Evolutionary conservation across 202 grass and related monocot genomes (phyloP).

Genomic region (Zizania palustris): DNA sequence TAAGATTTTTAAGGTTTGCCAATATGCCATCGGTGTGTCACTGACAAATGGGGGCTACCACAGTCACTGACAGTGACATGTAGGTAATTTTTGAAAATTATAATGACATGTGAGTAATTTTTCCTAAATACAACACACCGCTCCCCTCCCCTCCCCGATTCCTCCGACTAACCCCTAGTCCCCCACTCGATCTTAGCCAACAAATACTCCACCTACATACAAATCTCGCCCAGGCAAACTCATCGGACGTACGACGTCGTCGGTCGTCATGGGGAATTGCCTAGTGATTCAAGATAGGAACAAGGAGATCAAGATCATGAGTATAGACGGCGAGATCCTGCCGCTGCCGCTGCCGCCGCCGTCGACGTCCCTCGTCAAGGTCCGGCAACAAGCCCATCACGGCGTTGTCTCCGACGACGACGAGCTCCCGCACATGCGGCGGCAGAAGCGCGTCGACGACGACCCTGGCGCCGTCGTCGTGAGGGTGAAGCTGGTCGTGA

Average conservation of each 20-base stretch:
- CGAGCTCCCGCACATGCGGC: no score
- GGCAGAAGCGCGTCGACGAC: no score
- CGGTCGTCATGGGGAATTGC: constrained; percentile 81
- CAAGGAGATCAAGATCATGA: constrained; percentile 61
- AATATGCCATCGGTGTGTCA: no score
- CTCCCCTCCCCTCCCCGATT: no score
- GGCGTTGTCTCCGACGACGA: neutral
- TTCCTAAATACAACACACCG: constrained; percentile 45
- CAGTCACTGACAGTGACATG: no score
- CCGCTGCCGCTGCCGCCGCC: constrained; percentile 16
- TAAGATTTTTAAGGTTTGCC: no score
- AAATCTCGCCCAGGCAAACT: neutral
- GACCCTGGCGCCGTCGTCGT: neutral
- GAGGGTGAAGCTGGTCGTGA: constrained; percentile 79
- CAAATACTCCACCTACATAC: neutral
- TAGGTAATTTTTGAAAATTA: no score
- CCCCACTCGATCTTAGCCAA: constrained; percentile 5
- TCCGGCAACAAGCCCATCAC: constrained; percentile 4
- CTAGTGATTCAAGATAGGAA: constrained; percentile 47
- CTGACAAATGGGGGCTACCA: no score
- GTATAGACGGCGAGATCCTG: constrained; percentile 38
- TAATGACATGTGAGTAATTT: no score
- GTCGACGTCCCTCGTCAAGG: neutral
- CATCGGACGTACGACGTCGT: neutral
- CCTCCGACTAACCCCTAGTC: no score